These are phyloP conservation scores for Murraya paniculata DNA, from an alignment of 345 rosid genomes.

Conservation along the genomic window DNA sequence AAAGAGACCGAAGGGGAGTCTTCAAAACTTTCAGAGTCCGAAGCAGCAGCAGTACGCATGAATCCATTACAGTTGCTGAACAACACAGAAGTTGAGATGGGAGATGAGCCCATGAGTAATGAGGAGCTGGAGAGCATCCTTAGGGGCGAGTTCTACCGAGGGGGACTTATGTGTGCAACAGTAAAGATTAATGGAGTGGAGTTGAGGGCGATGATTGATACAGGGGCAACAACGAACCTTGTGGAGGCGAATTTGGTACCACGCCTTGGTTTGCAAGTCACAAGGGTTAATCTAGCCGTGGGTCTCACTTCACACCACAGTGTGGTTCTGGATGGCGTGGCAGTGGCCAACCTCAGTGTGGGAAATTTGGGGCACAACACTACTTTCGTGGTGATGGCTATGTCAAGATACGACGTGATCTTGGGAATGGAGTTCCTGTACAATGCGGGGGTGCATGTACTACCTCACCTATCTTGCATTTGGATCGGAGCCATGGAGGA, in stretches of 20 bases:
- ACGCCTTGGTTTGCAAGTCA: too few species aligned
- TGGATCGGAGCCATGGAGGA: accelerated
- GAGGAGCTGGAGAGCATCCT: accelerated
- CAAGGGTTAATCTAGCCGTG: accelerated
- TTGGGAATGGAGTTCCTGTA: too few species aligned
- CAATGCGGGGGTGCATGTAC: accelerated
- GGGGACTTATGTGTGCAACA: too few species aligned
- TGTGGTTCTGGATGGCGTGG: accelerated
- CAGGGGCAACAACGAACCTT: accelerated
- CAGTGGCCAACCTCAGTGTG: too few species aligned
- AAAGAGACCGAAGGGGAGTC: too few species aligned
- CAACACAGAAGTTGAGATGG: accelerated
- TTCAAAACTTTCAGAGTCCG: accelerated
- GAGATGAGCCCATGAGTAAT: too few species aligned
- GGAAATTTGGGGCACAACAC: accelerated
- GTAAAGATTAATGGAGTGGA: accelerated
- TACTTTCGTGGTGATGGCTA: too few species aligned
- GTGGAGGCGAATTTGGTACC: too few species aligned
- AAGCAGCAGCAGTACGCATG: accelerated
- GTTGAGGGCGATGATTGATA: too few species aligned
- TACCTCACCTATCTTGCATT: accelerated
- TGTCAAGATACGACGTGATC: too few species aligned
- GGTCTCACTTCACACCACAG: accelerated
- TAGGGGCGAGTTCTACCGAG: too few species aligned
- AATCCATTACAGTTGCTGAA: too few species aligned